Evolutionary conservation across 345 rosid genomes (phyloP), one percentile per base, ranked within the genome.

Genomic region (Aethionema arabicum): DNA sequence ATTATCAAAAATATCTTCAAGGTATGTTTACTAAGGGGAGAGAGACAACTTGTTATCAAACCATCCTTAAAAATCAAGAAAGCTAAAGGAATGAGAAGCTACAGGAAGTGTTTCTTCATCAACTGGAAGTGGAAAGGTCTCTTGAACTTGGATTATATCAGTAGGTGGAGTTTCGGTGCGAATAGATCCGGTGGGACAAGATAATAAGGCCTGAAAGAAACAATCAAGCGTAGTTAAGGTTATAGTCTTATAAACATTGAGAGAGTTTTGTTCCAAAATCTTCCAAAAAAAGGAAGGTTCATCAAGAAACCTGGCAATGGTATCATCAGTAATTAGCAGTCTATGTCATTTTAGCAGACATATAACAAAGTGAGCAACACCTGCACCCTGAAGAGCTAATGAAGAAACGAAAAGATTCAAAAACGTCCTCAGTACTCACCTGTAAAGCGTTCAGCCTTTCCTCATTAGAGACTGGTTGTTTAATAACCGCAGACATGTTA

Each of bases 101-200:
- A 84, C 90, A 56, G 80, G 90, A 35, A 79, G 72, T 45, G 57
- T 70, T 53, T 79, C 76, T 45, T 76, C 70, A 66, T 84, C 83
- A 14, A 84, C 52, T 57, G 83, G 74, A 42, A 74, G 36, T 13
- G 86, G 90, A 41, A 84, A 84, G 48, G 82, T 78, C 46, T 74
- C 78, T 61, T 84, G 86, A 68, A 78, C 86, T 70, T 68, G 67
- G 53, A 70, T 35, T 53, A 81, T 73, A 73, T 82, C 86, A 30
- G 77, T 11, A 74, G 90, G 69, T 29, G 83, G 84, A 58, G 68
- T 75, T 69, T 79, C 80, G 0, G 83, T 79, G 16, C 63, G 86
- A 54, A 84, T 81, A 35, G 86, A 84, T 8, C 81, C 77, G 2
- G 90, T 84, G 0, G 90, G 90, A 50, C 90, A 84, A 29, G 86